Evolutionary conservation across 1,139 yeast genomes (phyloP).

Genomic region (Tardiomyces depauwii): DNA sequence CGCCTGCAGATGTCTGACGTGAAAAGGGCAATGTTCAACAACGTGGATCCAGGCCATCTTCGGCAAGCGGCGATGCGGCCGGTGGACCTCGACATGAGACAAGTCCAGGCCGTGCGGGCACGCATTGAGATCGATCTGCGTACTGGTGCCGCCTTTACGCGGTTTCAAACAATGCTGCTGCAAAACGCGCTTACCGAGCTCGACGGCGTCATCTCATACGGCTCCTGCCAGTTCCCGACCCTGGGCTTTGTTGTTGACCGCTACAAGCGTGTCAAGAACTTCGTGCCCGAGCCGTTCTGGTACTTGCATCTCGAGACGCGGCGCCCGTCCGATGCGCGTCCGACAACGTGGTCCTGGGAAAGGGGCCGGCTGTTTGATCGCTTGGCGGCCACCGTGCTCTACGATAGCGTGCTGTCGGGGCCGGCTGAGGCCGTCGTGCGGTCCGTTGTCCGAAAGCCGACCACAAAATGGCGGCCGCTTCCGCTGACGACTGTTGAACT

Average conservation of each 20-base stretch:
- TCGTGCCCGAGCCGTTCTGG: slow-evolving; percentile 79
- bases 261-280: slow-evolving; percentile 60
- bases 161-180: slow-evolving; percentile 51
- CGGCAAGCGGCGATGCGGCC: slow-evolving; percentile 66
- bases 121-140: slow-evolving; percentile 82
- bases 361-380: slow-evolving; percentile 66
- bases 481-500: slow-evolving; percentile 95
- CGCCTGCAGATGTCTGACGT: slow-evolving; percentile 36
- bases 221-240: slow-evolving; percentile 96
- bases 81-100: slow-evolving; percentile 46
- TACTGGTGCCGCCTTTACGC: slow-evolving; percentile 82
- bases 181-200: slow-evolving; percentile 20
- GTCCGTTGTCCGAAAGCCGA: slow-evolving; percentile 47
- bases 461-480: slow-evolving; percentile 68
- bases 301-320: slow-evolving; percentile 42
- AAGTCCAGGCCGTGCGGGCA: slow-evolving; percentile 76
- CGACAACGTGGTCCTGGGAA: slow-evolving; percentile 49
- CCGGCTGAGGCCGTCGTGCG: slow-evolving; percentile 36
- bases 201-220: slow-evolving; percentile 51
- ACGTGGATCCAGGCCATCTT: slow-evolving; percentile 68
- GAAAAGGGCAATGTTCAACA: slow-evolving; percentile 77
- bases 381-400: slow-evolving; percentile 47
- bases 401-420: slow-evolving; percentile 51
- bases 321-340: slow-evolving; percentile 20
- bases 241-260: slow-evolving; percentile 96